A percentile compares a stretch with the other conserved stretches of the same genome.
These are phyloP conservation scores for Murraya paniculata DNA, from an alignment of 345 rosid genomes.

Conservation along the genomic window DNA sequence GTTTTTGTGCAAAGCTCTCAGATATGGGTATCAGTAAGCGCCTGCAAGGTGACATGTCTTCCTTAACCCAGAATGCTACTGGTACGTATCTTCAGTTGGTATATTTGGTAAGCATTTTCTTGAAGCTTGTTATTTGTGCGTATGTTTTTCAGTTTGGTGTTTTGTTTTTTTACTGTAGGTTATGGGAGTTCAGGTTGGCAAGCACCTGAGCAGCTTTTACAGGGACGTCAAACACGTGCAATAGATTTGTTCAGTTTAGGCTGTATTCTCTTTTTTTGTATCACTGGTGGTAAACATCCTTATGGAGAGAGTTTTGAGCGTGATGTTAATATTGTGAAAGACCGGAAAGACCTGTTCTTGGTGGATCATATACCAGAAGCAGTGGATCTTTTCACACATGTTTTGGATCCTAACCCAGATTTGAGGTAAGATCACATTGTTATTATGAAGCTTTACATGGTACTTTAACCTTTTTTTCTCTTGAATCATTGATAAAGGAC, in stretches of 20 bases:
- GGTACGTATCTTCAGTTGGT: conserved; percentile 34
- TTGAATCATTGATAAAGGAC: not conserved
- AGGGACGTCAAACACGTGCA: conserved; percentile 71
- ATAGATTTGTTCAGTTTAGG: conserved; percentile 77
- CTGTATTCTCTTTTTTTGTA: conserved; percentile 71
- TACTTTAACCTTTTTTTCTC: not conserved
- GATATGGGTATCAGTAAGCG: conserved; percentile 87
- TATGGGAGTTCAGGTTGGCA: conserved; percentile 91
- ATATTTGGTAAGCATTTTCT: not conserved
- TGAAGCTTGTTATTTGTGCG: not conserved
- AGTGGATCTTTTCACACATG: conserved; percentile 53
- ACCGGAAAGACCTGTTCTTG: conserved; percentile 58
- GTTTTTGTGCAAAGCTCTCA: conserved; percentile 65
- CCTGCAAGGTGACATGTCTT: conserved; percentile 55
- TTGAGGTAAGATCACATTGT: conserved; percentile 35
- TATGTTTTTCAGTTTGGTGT: not conserved
- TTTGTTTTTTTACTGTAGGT: conserved; percentile 35
- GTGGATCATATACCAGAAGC: conserved; percentile 67
- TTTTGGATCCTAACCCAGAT: conserved; percentile 51
- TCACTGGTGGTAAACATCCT: conserved; percentile 75
- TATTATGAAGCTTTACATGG: not conserved
- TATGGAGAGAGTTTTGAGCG: conserved; percentile 69
- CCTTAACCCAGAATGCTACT: conserved; percentile 59
- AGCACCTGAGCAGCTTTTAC: conserved; percentile 77
- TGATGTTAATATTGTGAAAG: conserved; percentile 61